Base-by-base conservation (phyloP, 345 rosid genomes). In the Lumnitzera racemosa region DNA sequence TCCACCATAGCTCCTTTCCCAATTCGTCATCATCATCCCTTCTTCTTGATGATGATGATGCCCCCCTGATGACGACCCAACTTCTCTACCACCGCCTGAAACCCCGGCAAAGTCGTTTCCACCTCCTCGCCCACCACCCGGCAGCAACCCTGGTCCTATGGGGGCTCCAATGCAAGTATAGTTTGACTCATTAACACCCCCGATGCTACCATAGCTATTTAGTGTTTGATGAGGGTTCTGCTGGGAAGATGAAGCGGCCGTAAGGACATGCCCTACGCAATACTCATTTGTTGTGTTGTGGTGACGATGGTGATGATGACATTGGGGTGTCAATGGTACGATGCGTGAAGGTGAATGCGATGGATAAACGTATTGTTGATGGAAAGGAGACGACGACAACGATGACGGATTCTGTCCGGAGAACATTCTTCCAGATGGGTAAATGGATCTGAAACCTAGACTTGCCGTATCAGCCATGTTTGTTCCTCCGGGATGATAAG, bases 81-180 rank as follows among this genome's bases (percentile, higher is more conserved):
- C 86, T 2, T 62, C 24, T 43, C 77, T 66, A 2, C 72, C 67
- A 2, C 72, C 67, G 67, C 60, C 63, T 6, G 75, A 59, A 23
- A 61, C 57, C 31, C 25, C 31, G 8, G 15, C 57, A 13, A 15
- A 15, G 27, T 11, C 65, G 14, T 61, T 67, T 4, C 77, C 67
- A 51, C 74, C 71, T 20, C 80, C 76, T 12, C 64, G 83, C 47
- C 76, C 20, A 20, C 20, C 20, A 20, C 20, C 82, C 14, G 81
- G 74, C 27, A 36, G 43, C 43, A 36, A 36, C 5, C 43, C 43
- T 1, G 43, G 43, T 7, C 9, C 43, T 36, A 36, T 27, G 31
- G 91, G 95, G 24, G 88, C 92, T 55, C 97, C 95, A 55, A 87
- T 73, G 83, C 95, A 90, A 24, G 95, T 74, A 75, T 87, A 84